Evolutionary conservation across 1,139 yeast species (phyloP), one percentile per base, ranked within the genome.

Genomic region (Kurtzmaniella quercitrusa): DNA sequence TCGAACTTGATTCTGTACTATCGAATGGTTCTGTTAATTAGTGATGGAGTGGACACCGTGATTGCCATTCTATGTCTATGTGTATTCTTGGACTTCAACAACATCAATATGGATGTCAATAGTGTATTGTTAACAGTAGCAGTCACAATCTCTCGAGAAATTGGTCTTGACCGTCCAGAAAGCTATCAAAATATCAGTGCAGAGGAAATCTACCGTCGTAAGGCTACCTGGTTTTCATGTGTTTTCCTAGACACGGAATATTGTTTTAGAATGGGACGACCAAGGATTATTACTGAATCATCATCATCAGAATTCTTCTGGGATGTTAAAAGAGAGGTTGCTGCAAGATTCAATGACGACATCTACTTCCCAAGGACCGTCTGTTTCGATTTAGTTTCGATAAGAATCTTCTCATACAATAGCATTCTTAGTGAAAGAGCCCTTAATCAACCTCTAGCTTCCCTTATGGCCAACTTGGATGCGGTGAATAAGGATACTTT

Each of bases 121-220:
- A 74, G 70, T 51, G 63, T 72, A 31, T 53, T 82, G 10, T 57
- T 72, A 0, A 63, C 82, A 0, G 70, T 77, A 8, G 83, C 83
- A 1, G 70, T 79, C 2, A 65, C 88, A 44, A 74, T 70, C 50
- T 86, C 88, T 0, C 81, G 76, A 50, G 84, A 79, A 41, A 60
- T 83, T 45, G 94, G 94, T 0, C 62, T 86, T 19, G 86, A 85
- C 54, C 62, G 88, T 29, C 63, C 62, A 14, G 88, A 83, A 49
- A 60, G 76, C 2, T 71, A 72, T 42, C 52, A 54, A 7, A 68
- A 71, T 0, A 51, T 79, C 19, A 45, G 70, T 0, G 50, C 51
- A 0, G 63, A 57, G 2, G 83, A 79, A 38, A 66, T 65, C 6
- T 50, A 56, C 4, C 58, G 62, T 10, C 62, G 80, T 25, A 60